A percentile compares a stretch with the other conserved stretches of the same genome.
Conservation (phyloP, 2,329 filamentous ascomycete genomes). For the Claviceps humidiphila region DNA sequence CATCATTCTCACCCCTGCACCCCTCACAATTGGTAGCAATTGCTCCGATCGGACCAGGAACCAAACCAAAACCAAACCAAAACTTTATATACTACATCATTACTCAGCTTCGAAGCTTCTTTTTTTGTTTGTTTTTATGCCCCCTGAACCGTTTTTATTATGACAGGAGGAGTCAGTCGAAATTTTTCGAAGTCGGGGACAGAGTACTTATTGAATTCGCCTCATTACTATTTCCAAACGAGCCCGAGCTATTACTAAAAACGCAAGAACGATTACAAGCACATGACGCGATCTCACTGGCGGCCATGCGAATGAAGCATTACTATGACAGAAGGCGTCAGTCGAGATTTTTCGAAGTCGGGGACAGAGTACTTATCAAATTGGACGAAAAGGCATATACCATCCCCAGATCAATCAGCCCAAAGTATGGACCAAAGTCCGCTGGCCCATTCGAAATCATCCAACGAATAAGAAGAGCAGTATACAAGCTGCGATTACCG, state of each 20-base stretch:
- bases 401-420: neutral
- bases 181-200: too few species aligned
- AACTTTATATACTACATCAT: too few species aligned
- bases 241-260: neutral
- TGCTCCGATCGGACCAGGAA: too few species aligned
- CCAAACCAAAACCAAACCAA: too few species aligned
- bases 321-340: neutral
- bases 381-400: neutral
- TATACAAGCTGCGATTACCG: neutral
- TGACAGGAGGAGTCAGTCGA: too few species aligned
- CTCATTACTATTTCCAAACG: neutral
- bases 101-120: too few species aligned
- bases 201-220: too few species aligned
- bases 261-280: neutral
- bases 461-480: neutral
- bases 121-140: too few species aligned
- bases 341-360: neutral
- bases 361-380: neutral
- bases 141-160: too few species aligned
- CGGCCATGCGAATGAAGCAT: neutral
- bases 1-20: too few species aligned
- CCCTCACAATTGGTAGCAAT: too few species aligned
- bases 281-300: neutral
- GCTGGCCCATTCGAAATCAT: neutral
- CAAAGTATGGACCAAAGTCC: neutral